phyloP scores from a whole-genome alignment of 176 grass and related monocot genomes.

The Miscanthus lutarioriparius region DNA sequence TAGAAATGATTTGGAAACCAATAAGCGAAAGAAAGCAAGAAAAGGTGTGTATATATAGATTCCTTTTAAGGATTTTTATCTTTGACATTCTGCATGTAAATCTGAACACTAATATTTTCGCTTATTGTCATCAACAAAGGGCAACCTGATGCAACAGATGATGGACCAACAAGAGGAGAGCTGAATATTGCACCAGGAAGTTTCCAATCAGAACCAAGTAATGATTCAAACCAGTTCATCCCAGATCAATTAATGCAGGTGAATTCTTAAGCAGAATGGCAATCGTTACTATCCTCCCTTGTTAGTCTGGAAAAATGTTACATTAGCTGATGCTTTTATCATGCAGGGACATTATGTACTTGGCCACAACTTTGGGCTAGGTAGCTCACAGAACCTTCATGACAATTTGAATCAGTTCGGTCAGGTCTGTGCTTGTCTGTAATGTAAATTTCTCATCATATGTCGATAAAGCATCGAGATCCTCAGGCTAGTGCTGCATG shows the following conservation, averaged over 20 bases:
- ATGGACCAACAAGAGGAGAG: conserved; percentile 52
- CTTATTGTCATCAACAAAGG: conserved; percentile 17
- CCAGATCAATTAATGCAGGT: conserved; percentile 76
- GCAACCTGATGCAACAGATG: conserved; percentile 43
- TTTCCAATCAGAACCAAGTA: conserved; percentile 49
- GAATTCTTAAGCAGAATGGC: conserved; percentile 18
- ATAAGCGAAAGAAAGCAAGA: conserved; percentile 67
- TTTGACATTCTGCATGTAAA: conserved; percentile 6
- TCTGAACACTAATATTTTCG: conserved; percentile 16
- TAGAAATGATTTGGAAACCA: conserved; percentile 53
- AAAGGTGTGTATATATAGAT: conserved; percentile 51
- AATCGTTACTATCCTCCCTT: conserved; percentile 4
- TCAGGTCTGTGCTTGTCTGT: conserved; percentile 48
- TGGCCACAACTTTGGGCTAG: conserved; percentile 67
- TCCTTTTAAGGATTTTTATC: conserved; percentile 21
- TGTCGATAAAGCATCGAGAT: conserved; percentile 27
- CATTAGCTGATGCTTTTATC: conserved; percentile 27
- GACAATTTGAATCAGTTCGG: conserved; percentile 69
- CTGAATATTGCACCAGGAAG: conserved; percentile 45
- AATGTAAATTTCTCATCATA: background rate
- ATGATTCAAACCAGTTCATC: conserved; percentile 63
- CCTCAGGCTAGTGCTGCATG: conserved; percentile 26
- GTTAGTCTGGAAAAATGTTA: background rate
- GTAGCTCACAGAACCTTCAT: conserved; percentile 54
- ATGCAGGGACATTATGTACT: conserved; percentile 70